Conservation (phyloP, 1,284 basidiomycete species). For the Leccinum variabile region DNA sequence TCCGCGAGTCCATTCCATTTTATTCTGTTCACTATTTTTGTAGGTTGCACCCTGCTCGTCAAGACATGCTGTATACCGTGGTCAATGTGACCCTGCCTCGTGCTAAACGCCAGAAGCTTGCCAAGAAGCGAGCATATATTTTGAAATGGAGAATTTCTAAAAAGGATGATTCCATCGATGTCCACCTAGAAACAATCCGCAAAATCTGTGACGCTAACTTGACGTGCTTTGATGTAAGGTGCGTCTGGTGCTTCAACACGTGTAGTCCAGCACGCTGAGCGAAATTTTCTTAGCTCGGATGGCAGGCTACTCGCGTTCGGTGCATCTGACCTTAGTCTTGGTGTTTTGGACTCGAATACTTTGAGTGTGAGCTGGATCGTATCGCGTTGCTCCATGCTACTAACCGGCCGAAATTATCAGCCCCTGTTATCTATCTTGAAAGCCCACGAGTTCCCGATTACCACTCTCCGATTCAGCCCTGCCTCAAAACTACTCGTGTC, state of each 20-base stretch:
- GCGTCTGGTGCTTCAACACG: conserved; percentile 15
- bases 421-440: conserved; percentile 86
- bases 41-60: conserved; percentile 62
- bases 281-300: conserved; percentile 54
- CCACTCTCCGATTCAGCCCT: conserved; percentile 86
- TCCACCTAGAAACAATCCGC: conserved; percentile 46
- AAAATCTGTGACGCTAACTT: conserved; percentile 77
- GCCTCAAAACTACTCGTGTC: conserved; percentile 82
- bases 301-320: conserved; percentile 86
- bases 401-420: conserved; percentile 42
- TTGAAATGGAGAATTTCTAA: conserved; percentile 62
- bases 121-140: conserved; percentile 59
- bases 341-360: conserved; percentile 80
- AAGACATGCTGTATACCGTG: conserved; percentile 65
- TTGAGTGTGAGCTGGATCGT: conserved; percentile 59
- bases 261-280: conserved; percentile 7
- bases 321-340: conserved; percentile 84
- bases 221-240: conserved; percentile 89
- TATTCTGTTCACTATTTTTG: conserved; percentile 21
- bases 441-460: conserved; percentile 94
- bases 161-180: conserved; percentile 40
- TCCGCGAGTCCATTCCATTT: conserved; percentile 4
- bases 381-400: not conserved
- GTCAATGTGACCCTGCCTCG: conserved; percentile 70
- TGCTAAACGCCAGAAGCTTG: conserved; percentile 50